phyloP scores from a whole-genome alignment of 176 grass and related monocot genomes.

The Aegilops speltoides region DNA sequence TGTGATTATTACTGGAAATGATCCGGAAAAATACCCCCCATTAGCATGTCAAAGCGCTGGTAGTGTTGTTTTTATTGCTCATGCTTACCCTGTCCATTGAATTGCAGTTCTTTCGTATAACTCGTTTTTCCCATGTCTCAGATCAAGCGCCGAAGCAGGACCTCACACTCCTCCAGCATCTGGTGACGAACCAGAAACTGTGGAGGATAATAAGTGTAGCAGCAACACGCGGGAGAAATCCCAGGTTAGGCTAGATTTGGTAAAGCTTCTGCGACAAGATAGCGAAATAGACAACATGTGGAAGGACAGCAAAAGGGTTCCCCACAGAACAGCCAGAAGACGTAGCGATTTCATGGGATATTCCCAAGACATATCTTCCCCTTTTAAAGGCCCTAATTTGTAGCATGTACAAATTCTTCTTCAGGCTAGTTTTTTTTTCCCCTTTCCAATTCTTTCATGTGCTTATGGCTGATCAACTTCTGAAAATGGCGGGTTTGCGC shows the following conservation, averaged over 20 bases:
- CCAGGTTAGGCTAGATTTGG: slow-evolving; percentile 51
- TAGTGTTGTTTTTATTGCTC: background rate
- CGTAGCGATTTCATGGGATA: slow-evolving; percentile 42
- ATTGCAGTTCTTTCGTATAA: background rate
- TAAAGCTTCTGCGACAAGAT: slow-evolving; percentile 50
- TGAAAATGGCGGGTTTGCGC: background rate
- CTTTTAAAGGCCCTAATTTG: background rate
- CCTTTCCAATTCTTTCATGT: background rate
- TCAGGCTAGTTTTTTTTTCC: background rate
- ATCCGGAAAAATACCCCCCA: background rate
- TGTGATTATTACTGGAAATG: background rate
- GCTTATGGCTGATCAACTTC: background rate
- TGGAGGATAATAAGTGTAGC: slow-evolving; percentile 11
- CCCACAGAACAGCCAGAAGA: slow-evolving; percentile 66
- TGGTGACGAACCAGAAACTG: slow-evolving; percentile 35
- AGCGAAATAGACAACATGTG: slow-evolving; percentile 49
- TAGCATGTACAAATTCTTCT: background rate
- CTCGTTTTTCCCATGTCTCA: slow-evolving; percentile 20
- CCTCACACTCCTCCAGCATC: slow-evolving; percentile 44
- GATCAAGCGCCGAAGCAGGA: slow-evolving; percentile 47
- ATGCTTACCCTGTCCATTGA: background rate
- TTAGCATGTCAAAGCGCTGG: background rate
- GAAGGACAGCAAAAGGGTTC: slow-evolving; percentile 57
- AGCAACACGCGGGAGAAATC: slow-evolving; percentile 24
- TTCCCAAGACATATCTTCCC: background rate